Percentiles rank a stretch among this genome's conserved stretches.
Evolutionary conservation across 1,139 yeast species (phyloP).

Genomic region (Hansenula sp.): DNA sequence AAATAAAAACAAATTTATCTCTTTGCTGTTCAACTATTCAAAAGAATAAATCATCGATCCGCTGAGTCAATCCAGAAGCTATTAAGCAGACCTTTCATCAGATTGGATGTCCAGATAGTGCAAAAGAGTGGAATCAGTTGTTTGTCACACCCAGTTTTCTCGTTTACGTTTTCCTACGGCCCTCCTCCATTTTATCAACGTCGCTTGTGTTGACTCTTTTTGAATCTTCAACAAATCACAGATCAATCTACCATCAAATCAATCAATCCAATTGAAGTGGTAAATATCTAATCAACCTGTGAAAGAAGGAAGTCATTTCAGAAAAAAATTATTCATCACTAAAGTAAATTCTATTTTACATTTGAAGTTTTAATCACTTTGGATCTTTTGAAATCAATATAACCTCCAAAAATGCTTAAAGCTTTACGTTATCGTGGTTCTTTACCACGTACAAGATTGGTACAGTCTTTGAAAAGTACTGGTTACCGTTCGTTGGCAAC

Average conservation of each 20-base stretch:
- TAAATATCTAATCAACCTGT: background rate
- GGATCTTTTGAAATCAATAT: too few species aligned
- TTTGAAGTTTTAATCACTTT: too few species aligned
- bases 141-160: background rate
- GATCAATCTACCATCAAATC: background rate
- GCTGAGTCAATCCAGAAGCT: background rate
- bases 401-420: constrained; percentile 16
- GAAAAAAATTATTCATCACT: background rate
- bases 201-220: constrained; percentile 1
- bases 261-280: background rate
- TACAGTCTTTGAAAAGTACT: constrained; percentile 10
- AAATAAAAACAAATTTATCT: background rate
- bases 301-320: background rate
- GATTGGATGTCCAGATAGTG: background rate
- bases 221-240: background rate
- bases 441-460: constrained; percentile 20
- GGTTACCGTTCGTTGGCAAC: constrained; percentile 18
- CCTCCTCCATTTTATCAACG: too few species aligned
- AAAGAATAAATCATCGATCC: background rate
- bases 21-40: background rate
- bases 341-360: too few species aligned
- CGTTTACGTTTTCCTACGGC: background rate
- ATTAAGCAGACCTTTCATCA: background rate
- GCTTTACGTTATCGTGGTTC: constrained; percentile 16
- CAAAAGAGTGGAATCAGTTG: background rate